Conservation (phyloP, 331 rosid species). For the Saraca asoca region DNA sequence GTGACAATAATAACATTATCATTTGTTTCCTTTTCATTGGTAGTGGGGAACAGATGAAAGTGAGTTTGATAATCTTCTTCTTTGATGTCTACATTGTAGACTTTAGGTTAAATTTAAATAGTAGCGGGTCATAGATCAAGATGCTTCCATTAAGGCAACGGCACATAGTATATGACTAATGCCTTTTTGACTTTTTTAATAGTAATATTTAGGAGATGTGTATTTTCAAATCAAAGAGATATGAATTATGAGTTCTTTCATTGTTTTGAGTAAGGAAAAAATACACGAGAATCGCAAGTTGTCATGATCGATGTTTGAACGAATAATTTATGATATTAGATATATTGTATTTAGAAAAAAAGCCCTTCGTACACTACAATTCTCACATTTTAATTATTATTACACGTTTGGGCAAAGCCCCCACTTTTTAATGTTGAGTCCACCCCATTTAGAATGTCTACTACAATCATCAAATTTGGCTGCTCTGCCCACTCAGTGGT, state of each 20-base stretch:
- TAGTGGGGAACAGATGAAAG: conserved; percentile 48
- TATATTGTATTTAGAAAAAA: too few relatives aligned
- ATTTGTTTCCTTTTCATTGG: conserved; percentile 15
- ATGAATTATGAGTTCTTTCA: not conserved
- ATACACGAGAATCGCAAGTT: too few relatives aligned
- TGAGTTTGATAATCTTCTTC: not conserved
- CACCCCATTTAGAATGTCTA: too few relatives aligned
- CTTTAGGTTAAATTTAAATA: conserved; percentile 19
- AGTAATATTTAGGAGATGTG: conserved; percentile 1
- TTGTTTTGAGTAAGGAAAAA: too few relatives aligned
- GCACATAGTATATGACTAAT: not conserved
- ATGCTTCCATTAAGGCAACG: conserved; percentile 28
- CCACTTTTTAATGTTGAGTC: too few relatives aligned
- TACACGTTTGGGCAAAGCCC: too few relatives aligned
- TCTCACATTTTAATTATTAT: too few relatives aligned
- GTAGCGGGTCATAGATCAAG: conserved; percentile 24
- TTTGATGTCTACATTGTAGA: conserved; percentile 21
- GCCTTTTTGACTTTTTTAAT: not conserved
- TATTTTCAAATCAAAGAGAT: not conserved
- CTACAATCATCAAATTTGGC: too few relatives aligned
- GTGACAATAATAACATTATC: conserved; percentile 42
- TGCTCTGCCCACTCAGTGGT: too few relatives aligned
- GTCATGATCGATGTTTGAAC: not conserved
- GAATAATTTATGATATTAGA: too few relatives aligned
- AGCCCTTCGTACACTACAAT: too few relatives aligned